Evolutionary conservation across 1,139 yeast genomes (phyloP).

Genomic region (Blastobotrys ciferrii): DNA sequence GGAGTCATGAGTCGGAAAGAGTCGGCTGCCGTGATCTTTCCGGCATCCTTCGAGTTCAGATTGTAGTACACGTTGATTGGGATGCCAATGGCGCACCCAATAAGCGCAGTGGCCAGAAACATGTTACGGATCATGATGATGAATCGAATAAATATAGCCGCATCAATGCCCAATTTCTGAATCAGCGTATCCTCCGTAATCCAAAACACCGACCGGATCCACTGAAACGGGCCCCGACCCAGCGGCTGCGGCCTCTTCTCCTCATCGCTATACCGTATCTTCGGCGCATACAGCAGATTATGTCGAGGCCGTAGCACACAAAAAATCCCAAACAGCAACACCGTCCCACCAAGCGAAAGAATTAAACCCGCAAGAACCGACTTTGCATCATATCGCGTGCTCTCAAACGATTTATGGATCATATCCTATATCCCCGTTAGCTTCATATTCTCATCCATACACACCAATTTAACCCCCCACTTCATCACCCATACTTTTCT

Average conservation of each 20-base stretch:
- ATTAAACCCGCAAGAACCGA: conserved; percentile 39
- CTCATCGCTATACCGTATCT: conserved; percentile 26
- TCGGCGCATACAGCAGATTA: conserved; percentile 39
- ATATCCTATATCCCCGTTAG: conserved; percentile 13
- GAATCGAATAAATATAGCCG: conserved; percentile 38
- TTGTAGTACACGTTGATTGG: conserved; percentile 41
- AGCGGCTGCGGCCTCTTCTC: conserved; percentile 26
- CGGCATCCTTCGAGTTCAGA: conserved; percentile 15
- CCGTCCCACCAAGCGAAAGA: conserved; percentile 38
- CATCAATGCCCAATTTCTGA: conserved; percentile 39
- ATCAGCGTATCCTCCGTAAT: conserved; percentile 33
- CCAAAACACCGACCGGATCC: conserved; percentile 32
- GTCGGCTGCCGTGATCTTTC: conserved; percentile 9
- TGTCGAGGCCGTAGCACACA: conserved; percentile 38
- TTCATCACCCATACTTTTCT: too few relatives aligned
- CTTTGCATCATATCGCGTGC: conserved; percentile 24
- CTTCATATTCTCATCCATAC: too few relatives aligned
- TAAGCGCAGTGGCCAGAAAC: conserved; percentile 34
- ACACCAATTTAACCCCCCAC: too few relatives aligned
- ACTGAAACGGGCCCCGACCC: conserved; percentile 28
- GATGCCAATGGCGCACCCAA: conserved; percentile 38
- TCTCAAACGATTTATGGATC: conserved; percentile 16
- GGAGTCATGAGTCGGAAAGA: conserved; percentile 40
- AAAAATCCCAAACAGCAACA: conserved; percentile 31
- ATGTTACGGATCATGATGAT: conserved; percentile 37